phyloP scores from a whole-genome alignment of 2,329 filamentous ascomycete genomes.

The Paecilomyces niveus region DNA sequence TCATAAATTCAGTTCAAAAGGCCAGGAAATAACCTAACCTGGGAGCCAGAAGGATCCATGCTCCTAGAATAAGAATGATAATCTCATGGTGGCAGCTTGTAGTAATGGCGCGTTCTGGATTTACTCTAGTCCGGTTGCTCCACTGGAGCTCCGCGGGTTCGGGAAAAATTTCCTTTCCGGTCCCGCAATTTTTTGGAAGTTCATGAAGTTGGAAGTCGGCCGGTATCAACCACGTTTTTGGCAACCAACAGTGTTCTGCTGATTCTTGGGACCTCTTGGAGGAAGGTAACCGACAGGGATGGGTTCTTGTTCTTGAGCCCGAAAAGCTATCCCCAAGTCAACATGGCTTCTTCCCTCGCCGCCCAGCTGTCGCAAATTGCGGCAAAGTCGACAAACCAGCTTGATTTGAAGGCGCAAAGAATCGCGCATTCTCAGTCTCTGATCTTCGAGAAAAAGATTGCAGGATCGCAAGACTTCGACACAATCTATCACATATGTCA shows the following conservation, averaged over 20 bases:
- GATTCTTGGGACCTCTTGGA: neutral
- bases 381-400: conserved; percentile 77
- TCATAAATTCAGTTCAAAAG: neutral
- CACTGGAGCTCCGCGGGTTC: conserved; percentile 6
- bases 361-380: conserved; percentile 91
- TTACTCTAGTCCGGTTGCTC: conserved; percentile 7
- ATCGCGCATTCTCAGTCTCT: conserved; percentile 88
- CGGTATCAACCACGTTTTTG: neutral
- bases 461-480: conserved; percentile 82
- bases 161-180: conserved; percentile 19
- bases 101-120: conserved; percentile 4
- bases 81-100: neutral
- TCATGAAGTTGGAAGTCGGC: neutral
- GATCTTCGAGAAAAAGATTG: conserved; percentile 81
- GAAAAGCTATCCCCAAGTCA: conserved; percentile 8
- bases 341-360: conserved; percentile 79
- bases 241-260: neutral
- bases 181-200: conserved; percentile 14
- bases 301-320: neutral
- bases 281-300: conserved; percentile 1
- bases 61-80: conserved; percentile 13
- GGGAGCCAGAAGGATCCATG: conserved; percentile 29
- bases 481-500: conserved; percentile 78
- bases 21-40: conserved; percentile 20
- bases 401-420: conserved; percentile 90